Conservation (phyloP, 2,329 filamentous ascomycete species). For the Ustilaginoidea virens region DNA sequence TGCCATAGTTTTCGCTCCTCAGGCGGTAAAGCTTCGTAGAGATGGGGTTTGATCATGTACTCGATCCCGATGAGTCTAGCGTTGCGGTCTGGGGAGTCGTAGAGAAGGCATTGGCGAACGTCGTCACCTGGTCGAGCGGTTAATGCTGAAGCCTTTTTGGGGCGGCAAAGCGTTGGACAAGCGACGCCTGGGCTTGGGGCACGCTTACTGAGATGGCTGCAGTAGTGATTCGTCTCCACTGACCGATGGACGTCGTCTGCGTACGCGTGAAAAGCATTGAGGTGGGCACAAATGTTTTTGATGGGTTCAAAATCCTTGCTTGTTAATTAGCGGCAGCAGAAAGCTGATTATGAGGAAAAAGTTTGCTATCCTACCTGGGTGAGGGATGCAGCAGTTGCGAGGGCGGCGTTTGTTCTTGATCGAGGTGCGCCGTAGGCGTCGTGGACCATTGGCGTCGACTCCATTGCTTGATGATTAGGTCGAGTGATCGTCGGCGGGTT, state of each 20-base stretch:
- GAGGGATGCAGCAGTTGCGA: conserved; percentile 45
- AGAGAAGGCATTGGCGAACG: conserved; percentile 72
- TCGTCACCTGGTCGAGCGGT: conserved; percentile 28
- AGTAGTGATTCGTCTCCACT: conserved; percentile 77
- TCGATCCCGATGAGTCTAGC: conserved; percentile 72
- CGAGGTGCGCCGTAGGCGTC: conserved; percentile 28
- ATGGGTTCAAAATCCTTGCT: conserved; percentile 50
- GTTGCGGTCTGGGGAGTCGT: conserved; percentile 51
- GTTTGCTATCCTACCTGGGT: conserved; percentile 30
- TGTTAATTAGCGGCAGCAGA: not conserved
- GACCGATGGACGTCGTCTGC: conserved; percentile 52
- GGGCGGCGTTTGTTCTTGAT: conserved; percentile 37
- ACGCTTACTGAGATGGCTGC: conserved; percentile 46
- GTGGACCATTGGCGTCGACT: conserved; percentile 3
- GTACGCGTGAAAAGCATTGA: conserved; percentile 80
- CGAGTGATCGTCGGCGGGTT: not conserved
- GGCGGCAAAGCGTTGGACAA: conserved; percentile 2
- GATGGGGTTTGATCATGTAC: conserved; percentile 63
- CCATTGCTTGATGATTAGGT: not conserved
- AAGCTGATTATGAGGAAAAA: not conserved
- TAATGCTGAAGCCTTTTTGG: not conserved
- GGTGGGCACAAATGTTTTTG: conserved; percentile 63
- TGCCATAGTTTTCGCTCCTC: conserved; percentile 70
- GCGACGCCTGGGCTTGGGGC: conserved; percentile 25
- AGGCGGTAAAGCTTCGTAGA: conserved; percentile 49